Evolutionary conservation across 805 yeast genomes (phyloP), one percentile per base, ranked within the genome.

Genomic region (Teunomyces aglyptinius): DNA sequence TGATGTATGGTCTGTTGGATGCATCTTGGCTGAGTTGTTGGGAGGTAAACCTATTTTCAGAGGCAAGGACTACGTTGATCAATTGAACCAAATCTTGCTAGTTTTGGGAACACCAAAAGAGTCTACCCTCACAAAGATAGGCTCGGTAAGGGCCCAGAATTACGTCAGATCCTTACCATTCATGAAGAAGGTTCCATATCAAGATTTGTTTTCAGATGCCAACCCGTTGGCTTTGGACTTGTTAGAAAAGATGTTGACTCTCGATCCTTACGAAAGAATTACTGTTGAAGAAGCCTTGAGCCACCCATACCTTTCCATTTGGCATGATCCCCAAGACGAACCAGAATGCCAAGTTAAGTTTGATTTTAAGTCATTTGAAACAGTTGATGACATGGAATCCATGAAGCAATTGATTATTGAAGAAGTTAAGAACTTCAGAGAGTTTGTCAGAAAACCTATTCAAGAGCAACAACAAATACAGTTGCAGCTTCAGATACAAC

Each of bases 1-100:
- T 49, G 99, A 94, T 65, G 79, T 94, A 47, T 94, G 99, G 99
- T 89, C 97, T 0, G 96, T 94, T 16, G 99, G 99, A 2, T 94
- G 99, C 70, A 91, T 94, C 48, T 71, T 94, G 45, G 99, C 98
- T 1, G 99, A 94, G 63, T 76, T 94, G 51, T 70, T 94, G 15
- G 96, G 96, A 2, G 91, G 97, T 0, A 81, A 81, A 57, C 97
- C 99, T 1, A 76, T 94, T 18, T 94, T 94, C 70, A 86, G 92
- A 55, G 99, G 99, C 4, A 87, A 86, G 63, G 98, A 94, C 70
- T 94, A 92, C 62, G 96, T 92, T 26, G 96, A 94, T 64, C 99
- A 94, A 66, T 74, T 94, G 61, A 87, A 88, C 60, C 90, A 89
- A 69, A 92, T 92, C 44, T 71, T 94, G 46, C 80, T 85, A 59